Evolutionary conservation across 2,329 filamentous ascomycete genomes (phyloP).

Genomic region (Corynespora cassiicola): DNA sequence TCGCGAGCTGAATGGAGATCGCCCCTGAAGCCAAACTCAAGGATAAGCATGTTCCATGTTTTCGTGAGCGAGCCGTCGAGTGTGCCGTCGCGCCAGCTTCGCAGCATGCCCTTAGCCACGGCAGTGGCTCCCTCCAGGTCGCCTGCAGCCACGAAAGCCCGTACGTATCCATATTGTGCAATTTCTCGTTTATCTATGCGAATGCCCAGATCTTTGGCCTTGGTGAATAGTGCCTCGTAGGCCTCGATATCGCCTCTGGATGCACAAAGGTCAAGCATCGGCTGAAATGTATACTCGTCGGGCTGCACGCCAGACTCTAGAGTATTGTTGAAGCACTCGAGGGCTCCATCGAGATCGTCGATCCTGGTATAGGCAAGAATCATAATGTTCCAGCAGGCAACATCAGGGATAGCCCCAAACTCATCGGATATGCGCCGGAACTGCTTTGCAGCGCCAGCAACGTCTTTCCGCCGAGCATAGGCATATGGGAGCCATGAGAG

Average conservation of each 20-base stretch:
- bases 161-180: constrained; percentile 60
- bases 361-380: constrained; percentile 73
- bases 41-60: constrained; percentile 81
- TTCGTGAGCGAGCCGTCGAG: constrained; percentile 62
- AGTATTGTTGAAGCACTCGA: constrained; percentile 69
- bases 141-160: constrained; percentile 62
- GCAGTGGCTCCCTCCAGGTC: constrained; percentile 48
- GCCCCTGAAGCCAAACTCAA: constrained; percentile 70
- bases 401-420: constrained; percentile 64
- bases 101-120: constrained; percentile 66
- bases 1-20: constrained; percentile 62
- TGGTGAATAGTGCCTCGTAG: constrained; percentile 69
- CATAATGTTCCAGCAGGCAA: constrained; percentile 76
- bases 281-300: constrained; percentile 71
- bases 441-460: constrained; percentile 63
- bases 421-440: constrained; percentile 67
- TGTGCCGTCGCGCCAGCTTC: constrained; percentile 42
- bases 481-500: constrained; percentile 65
- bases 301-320: constrained; percentile 57
- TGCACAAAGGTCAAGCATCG: constrained; percentile 75
- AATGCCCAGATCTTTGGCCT: constrained; percentile 59
- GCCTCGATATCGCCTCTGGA: constrained; percentile 75
- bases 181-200: constrained; percentile 25
- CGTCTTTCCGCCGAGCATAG: constrained; percentile 72
- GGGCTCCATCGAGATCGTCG: constrained; percentile 70